Percentiles rank a stretch among this genome's conserved stretches.
Conservation (phyloP, 2,329 filamentous ascomycete species). For the Aspergillus viridinutans region DNA sequence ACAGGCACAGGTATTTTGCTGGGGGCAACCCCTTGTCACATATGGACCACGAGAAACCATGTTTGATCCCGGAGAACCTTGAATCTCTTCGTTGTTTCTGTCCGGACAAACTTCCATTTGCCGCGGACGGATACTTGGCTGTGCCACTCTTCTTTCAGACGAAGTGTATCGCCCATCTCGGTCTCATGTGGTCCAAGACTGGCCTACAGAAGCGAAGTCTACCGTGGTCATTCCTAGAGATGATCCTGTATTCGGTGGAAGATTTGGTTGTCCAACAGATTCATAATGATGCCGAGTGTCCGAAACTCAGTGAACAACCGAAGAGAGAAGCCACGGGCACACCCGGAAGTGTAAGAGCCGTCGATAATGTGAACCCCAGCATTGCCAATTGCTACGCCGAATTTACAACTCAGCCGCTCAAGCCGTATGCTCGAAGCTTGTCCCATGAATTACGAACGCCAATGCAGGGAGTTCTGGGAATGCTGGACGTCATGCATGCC, state of each 20-base stretch:
- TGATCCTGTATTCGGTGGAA: conserved; percentile 65
- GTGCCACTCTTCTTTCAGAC: conserved; percentile 62
- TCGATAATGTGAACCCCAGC: conserved; percentile 34
- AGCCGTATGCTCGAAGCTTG: conserved; percentile 67
- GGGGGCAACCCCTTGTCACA: conserved; percentile 63
- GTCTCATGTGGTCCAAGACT: conserved; percentile 65
- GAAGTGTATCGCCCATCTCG: conserved; percentile 66
- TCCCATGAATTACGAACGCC: conserved; percentile 69
- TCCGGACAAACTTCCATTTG: conserved; percentile 54
- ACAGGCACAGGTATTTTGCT: conserved; percentile 60
- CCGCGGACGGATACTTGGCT: conserved; percentile 63
- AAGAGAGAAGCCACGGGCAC: conserved; percentile 20
- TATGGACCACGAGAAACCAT: conserved; percentile 69
- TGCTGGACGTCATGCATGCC: conserved; percentile 72
- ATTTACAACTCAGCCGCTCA: conserved; percentile 58
- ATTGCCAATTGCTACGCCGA: conserved; percentile 55
- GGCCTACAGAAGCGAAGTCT: conserved; percentile 54
- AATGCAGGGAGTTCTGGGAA: conserved; percentile 72
- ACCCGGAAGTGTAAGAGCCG: conserved; percentile 17
- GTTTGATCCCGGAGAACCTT: conserved; percentile 61
- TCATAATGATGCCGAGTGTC: conserved; percentile 49
- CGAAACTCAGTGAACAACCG: conserved; percentile 27
- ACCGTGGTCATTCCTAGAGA: conserved; percentile 64
- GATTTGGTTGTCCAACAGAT: conserved; percentile 60
- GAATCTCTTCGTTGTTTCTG: conserved; percentile 59